Conservation (phyloP, 768 basidiomycete species). For the Mycena vulgaris region DNA sequence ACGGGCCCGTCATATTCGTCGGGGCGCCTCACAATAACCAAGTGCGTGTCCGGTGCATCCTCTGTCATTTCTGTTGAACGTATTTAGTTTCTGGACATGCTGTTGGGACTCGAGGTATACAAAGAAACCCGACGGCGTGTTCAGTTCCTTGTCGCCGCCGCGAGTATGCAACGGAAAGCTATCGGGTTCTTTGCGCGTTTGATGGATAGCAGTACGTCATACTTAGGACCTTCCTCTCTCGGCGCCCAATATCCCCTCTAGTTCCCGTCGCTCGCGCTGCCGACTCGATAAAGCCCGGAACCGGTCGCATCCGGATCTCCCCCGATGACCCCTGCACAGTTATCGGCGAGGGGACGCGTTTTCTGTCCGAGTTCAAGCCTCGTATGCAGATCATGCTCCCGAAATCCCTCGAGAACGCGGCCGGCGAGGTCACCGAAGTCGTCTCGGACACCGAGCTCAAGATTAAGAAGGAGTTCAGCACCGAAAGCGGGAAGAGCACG, state of each 20-base stretch:
- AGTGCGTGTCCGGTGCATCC: slow-evolving; percentile 54
- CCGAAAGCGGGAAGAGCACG: slow-evolving; percentile 75
- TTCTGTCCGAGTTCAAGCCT: slow-evolving; percentile 79
- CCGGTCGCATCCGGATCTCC: slow-evolving; percentile 80
- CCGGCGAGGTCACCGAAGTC: slow-evolving; percentile 90
- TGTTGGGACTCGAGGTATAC: slow-evolving; percentile 88
- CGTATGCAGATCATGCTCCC: slow-evolving; percentile 91
- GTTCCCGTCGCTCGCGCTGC: slow-evolving; percentile 93
- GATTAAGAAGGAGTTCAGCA: slow-evolving; percentile 90
- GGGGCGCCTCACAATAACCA: slow-evolving; percentile 95
- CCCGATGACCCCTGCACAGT: slow-evolving; percentile 86
- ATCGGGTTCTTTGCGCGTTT: slow-evolving; percentile 87
- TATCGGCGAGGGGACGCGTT: slow-evolving; percentile 85
- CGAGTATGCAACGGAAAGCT: slow-evolving; percentile 85
- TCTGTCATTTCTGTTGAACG: slow-evolving; percentile 19
- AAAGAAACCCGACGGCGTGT: slow-evolving; percentile 87
- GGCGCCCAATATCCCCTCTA: not conserved
- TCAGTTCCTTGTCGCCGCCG: slow-evolving; percentile 90
- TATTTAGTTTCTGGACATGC: slow-evolving; percentile 89
- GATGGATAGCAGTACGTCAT: slow-evolving; percentile 77
- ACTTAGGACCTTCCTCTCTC: not conserved
- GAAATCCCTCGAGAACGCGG: slow-evolving; percentile 80
- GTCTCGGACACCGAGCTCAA: slow-evolving; percentile 89
- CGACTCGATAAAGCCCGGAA: slow-evolving; percentile 84
- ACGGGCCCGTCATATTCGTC: slow-evolving; percentile 94